Evolutionary conservation across 768 basidiomycete genomes (phyloP).

Genomic region (Chalciporus piperatus): DNA sequence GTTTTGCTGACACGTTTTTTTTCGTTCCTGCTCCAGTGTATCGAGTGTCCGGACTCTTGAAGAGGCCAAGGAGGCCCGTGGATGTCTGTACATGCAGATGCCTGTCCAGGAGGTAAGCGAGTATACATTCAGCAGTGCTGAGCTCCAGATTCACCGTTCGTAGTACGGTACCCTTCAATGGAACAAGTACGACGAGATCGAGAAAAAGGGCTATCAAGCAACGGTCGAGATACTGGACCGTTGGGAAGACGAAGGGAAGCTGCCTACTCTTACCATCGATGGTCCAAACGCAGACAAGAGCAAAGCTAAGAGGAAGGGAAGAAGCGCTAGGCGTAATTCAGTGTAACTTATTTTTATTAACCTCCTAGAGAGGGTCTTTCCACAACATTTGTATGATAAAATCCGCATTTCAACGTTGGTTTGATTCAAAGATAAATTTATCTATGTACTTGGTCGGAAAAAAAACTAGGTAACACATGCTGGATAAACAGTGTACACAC

Average conservation of each 20-base stretch:
- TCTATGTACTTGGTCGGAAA: slow-evolving; percentile 12
- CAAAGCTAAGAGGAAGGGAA: slow-evolving; percentile 58
- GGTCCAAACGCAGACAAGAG: slow-evolving; percentile 45
- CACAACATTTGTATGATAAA: not conserved
- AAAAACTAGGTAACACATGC: slow-evolving; percentile 18
- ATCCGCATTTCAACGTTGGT: not conserved
- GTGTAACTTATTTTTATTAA: slow-evolving; percentile 29
- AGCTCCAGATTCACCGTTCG: slow-evolving; percentile 3
- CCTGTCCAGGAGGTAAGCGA: slow-evolving; percentile 82
- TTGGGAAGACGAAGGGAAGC: slow-evolving; percentile 78
- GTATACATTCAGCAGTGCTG: not conserved
- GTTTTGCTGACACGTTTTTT: slow-evolving; percentile 6
- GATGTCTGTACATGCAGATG: slow-evolving; percentile 90
- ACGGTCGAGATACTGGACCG: slow-evolving; percentile 68
- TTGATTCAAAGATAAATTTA: slow-evolving; percentile 15
- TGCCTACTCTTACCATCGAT: slow-evolving; percentile 75
- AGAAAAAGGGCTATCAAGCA: slow-evolving; percentile 75
- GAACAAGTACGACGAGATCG: slow-evolving; percentile 84
- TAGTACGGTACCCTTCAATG: slow-evolving; percentile 93
- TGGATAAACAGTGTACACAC: slow-evolving; percentile 12
- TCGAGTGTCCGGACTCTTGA: slow-evolving; percentile 94
- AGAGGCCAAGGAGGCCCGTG: slow-evolving; percentile 88
- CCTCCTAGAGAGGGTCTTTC: not conserved
- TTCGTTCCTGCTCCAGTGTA: slow-evolving; percentile 52
- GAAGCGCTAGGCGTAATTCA: slow-evolving; percentile 77